Conservation (phyloP, 1,284 basidiomycete genomes). For the Gymnopus androsaceus region DNA sequence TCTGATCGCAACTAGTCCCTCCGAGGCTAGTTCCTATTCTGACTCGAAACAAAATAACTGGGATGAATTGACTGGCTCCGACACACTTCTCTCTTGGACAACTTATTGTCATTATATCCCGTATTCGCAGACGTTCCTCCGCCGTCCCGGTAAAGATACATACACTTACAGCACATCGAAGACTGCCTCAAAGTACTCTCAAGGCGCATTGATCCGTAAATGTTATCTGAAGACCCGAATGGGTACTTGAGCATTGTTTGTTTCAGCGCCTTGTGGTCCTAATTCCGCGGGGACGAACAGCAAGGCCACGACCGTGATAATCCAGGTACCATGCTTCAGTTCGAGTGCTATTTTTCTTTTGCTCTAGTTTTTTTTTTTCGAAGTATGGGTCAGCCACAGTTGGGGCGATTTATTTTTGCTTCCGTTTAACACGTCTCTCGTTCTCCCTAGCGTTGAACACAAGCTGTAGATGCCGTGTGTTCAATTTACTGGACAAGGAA, state of each 20-base stretch:
- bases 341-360: background rate
- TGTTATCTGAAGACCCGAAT: background rate
- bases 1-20: constrained; percentile 1
- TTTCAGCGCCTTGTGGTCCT: background rate
- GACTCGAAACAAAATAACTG: background rate
- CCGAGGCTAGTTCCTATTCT: background rate
- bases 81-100: background rate
- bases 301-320: background rate
- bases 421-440: no score
- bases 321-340: background rate
- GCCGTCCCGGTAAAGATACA: background rate
- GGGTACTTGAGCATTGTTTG: background rate
- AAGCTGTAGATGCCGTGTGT: no score
- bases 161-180: background rate
- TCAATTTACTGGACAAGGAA: background rate
- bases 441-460: no score
- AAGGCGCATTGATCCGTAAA: constrained; percentile 3
- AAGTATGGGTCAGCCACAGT: background rate
- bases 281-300: constrained; percentile 14
- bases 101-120: background rate
- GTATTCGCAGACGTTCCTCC: background rate
- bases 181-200: background rate
- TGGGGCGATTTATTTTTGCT: background rate
- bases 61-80: background rate
- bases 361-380: background rate